Percentiles rank a stretch among this genome's conserved stretches.
These are phyloP conservation scores for Taphrina sp. DNA, from an alignment of 1,139 yeast genomes.

Conservation along the genomic window DNA sequence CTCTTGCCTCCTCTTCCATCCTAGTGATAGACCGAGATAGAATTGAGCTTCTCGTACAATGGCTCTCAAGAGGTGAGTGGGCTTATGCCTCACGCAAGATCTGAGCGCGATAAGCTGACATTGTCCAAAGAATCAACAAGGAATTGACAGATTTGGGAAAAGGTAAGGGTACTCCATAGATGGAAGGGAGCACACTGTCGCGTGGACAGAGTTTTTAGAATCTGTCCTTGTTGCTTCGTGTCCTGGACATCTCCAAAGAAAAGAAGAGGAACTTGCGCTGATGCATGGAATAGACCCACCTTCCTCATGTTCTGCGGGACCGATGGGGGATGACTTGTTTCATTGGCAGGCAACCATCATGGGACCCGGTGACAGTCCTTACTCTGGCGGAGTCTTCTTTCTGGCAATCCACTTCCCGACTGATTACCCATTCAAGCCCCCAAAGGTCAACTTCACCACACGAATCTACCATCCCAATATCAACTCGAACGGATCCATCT, in stretches of 20 bases:
- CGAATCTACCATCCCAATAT: slow-evolving; percentile 89
- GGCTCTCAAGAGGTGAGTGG: slow-evolving; percentile 24
- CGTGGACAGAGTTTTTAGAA: too few species aligned
- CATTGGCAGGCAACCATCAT: slow-evolving; percentile 97
- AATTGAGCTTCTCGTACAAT: too few species aligned
- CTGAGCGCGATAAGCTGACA: too few species aligned
- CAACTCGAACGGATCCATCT: slow-evolving; percentile 82
- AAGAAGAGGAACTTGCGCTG: too few species aligned
- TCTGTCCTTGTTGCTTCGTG: too few species aligned
- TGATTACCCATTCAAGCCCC: slow-evolving; percentile 92
- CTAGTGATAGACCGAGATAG: too few species aligned
- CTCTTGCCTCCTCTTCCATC: too few species aligned
- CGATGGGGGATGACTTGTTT: slow-evolving; percentile 91
- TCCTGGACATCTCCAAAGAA: too few species aligned
- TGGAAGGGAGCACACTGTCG: not conserved
- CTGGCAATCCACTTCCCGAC: slow-evolving; percentile 91
- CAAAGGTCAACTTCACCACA: slow-evolving; percentile 86
- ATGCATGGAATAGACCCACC: slow-evolving; percentile 86
- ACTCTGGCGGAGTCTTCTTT: slow-evolving; percentile 90
- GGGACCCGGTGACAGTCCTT: slow-evolving; percentile 94
- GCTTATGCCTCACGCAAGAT: too few species aligned
- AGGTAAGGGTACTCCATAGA: slow-evolving; percentile 2
- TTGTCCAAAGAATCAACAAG: slow-evolving; percentile 73
- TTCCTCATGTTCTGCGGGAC: slow-evolving; percentile 98
- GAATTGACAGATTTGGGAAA: slow-evolving; percentile 94